Evolutionary conservation across 2,329 filamentous ascomycete species (phyloP).

Genomic region (Paraphoma chrysanthemicola): DNA sequence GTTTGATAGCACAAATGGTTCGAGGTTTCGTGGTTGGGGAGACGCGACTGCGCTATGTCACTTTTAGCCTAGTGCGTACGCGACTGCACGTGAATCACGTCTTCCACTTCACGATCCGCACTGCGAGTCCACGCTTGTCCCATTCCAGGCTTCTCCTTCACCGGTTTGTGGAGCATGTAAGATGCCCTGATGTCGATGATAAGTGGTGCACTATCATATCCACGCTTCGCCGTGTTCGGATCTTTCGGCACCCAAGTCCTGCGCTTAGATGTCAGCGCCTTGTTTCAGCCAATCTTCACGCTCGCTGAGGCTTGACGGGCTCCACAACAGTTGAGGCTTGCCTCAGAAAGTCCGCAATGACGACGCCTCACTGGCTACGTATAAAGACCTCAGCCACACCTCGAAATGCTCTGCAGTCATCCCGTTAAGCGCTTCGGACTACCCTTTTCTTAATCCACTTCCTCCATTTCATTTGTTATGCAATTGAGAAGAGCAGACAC

Average conservation of each 20-base stretch:
- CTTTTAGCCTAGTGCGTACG: no score
- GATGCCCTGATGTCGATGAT: neutral
- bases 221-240: slow-evolving; percentile 9
- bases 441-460: neutral
- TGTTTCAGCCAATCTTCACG: slow-evolving; percentile 24
- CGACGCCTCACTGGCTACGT: slow-evolving; percentile 10
- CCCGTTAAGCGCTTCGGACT: slow-evolving; percentile 2
- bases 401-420: slow-evolving; percentile 7
- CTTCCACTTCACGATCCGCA: no score
- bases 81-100: no score
- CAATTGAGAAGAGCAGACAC: slow-evolving; percentile 32
- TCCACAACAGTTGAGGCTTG: slow-evolving; percentile 9
- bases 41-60: no score
- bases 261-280: slow-evolving; percentile 16
- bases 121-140: no score
- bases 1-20: no score
- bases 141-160: neutral
- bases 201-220: neutral
- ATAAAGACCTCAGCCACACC: slow-evolving; percentile 19
- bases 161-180: neutral
- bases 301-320: slow-evolving; percentile 13
- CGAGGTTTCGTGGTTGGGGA: no score
- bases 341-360: slow-evolving; percentile 6
- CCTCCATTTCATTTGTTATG: slow-evolving; percentile 11
- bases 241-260: slow-evolving; percentile 21